phyloP scores from a whole-genome alignment of 305 asterid genomes.

The Solanum hybrid region DNA sequence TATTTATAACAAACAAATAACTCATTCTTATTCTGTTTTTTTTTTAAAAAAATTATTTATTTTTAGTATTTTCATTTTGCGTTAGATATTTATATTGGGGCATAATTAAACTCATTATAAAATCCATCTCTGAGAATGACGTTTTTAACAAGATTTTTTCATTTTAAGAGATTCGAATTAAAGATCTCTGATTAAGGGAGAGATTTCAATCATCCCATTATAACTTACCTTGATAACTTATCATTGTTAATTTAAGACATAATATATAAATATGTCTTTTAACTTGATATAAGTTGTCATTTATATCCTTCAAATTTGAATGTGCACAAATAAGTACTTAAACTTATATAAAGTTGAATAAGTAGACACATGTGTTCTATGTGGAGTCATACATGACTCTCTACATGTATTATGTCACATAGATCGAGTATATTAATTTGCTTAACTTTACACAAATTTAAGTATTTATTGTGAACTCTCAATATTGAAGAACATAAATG shows the following conservation, averaged over 20 bases:
- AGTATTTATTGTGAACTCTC: too few species aligned
- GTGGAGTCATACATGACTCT: neutral
- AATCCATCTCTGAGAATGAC: neutral
- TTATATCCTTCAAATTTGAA: too few species aligned
- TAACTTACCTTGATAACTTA: too few species aligned
- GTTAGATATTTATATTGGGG: neutral
- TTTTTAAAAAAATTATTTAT: neutral
- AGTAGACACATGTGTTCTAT: too few species aligned
- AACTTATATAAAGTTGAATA: too few species aligned
- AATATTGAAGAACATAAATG: neutral
- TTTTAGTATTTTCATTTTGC: too few species aligned
- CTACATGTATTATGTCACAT: too few species aligned
- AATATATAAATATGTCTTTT: too few species aligned
- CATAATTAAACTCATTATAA: neutral
- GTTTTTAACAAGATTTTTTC: neutral
- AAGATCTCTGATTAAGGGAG: neutral
- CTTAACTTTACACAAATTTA: too few species aligned
- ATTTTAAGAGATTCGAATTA: neutral
- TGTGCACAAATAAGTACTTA: neutral
- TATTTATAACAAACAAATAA: neutral
- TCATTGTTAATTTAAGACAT: neutral
- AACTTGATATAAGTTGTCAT: neutral
- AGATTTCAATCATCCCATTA: neutral
- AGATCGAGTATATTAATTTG: too few species aligned
- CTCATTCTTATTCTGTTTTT: neutral